Evolutionary conservation across 164 flowering plant genomes (phyloP), one percentile per base, ranked within the genome.

Genomic region (Vitis cinerea): DNA sequence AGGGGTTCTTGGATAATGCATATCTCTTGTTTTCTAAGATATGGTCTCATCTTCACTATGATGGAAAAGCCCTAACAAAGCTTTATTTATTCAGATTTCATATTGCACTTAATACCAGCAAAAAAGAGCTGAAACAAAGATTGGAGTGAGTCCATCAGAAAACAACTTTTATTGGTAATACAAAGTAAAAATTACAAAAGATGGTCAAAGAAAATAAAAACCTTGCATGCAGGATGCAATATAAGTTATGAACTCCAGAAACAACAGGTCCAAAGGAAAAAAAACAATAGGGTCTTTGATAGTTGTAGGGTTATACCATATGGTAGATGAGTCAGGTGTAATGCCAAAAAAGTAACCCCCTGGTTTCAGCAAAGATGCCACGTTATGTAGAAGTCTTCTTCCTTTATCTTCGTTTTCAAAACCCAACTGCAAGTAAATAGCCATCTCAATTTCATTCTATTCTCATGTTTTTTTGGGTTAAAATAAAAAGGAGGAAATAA

Each of bases 261-360:
- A 30, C 44, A 30, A 55, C 47, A 29, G 4, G 7, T 37, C 44
- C 7, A 6, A 37, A 37, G 44, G 44, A 37, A 37, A 37, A 37
- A 2, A 37, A 37, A 4, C 5, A 44, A 9, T 6, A 47, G 30
- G 9, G 10, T 9, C 48, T 23, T 50, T 16, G 14, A 64, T 37
- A 53, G 70, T 57, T 29, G 47, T 37, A 49, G 72, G 66, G 62
- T 30, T 94, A 79, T 89, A 96, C 98, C 99, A 96, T 86, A 96
- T 96, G 64, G 97, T 93, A 81, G 97, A 96, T 61, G 99, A 96
- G 85, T 96, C 99, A 60, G 97, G 97, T 80, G 92, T 87, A 79
- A 96, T 90, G 86, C 99, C 99, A 55, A 96, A 74, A 85, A 96
- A 93, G 77, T 86, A 93, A 69, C 98, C 98, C 68, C 99, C 98